Evolutionary conservation across 768 basidiomycete genomes (phyloP).

Genomic region (Leccinum subtestaceum): DNA sequence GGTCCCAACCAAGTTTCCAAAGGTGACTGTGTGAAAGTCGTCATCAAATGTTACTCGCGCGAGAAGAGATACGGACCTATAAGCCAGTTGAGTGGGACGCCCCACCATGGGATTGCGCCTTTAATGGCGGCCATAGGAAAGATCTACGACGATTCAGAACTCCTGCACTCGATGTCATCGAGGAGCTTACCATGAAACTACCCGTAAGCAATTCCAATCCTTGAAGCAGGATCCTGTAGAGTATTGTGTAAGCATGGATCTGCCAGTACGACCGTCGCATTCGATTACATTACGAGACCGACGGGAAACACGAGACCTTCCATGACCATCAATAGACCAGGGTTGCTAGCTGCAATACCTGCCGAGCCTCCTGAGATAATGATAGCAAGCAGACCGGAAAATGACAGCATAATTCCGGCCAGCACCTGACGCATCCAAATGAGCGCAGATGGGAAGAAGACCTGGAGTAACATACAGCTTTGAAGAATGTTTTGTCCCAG

Average conservation of each 20-base stretch:
- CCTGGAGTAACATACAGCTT: constrained; percentile 51
- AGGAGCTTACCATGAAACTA: constrained; percentile 61
- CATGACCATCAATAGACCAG: constrained; percentile 64
- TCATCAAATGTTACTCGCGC: not conserved
- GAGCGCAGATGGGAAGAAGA: not conserved
- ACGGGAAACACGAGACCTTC: constrained; percentile 72
- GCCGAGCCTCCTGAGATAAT: constrained; percentile 59
- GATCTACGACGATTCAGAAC: constrained; percentile 36
- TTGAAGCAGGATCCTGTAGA: constrained; percentile 64
- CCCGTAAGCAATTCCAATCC: constrained; percentile 70
- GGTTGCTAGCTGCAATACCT: constrained; percentile 49
- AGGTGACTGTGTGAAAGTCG: constrained; percentile 46
- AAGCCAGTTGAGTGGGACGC: constrained; percentile 63
- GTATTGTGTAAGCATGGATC: not conserved
- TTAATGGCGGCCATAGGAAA: constrained; percentile 71
- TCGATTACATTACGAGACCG: constrained; percentile 67
- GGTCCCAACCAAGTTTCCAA: constrained; percentile 67
- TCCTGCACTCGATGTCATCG: not conserved
- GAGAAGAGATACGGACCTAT: constrained; percentile 44
- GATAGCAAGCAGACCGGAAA: constrained; percentile 65
- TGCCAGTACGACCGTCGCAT: not conserved
- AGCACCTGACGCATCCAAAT: constrained; percentile 42
- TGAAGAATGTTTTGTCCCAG: constrained; percentile 58
- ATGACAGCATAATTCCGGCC: constrained; percentile 70
- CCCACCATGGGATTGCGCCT: constrained; percentile 66